phyloP scores from a whole-genome alignment of 257 asterid genomes.

The Solanum sejunctum region DNA sequence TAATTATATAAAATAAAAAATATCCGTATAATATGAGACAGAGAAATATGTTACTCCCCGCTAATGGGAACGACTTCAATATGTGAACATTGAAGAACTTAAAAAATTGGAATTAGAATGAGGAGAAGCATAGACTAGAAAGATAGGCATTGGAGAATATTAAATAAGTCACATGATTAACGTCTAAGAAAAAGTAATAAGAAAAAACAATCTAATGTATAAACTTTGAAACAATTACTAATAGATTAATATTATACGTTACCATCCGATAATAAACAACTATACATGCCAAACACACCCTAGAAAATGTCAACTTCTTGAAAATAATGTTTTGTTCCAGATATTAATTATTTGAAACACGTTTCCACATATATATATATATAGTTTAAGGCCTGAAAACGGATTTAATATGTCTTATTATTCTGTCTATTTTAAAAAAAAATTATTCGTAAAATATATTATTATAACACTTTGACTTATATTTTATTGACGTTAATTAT shows the following conservation, averaged over 20 bases:
- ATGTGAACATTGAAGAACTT: not conserved
- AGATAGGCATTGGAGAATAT: not conserved
- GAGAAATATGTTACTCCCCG: not conserved
- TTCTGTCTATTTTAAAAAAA: no score
- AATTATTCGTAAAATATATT: no score
- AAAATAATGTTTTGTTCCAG: not conserved
- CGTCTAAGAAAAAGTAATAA: not conserved
- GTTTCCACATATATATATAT: no score
- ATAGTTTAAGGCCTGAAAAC: fast-evolving
- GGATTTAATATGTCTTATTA: no score
- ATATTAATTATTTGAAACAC: not conserved
- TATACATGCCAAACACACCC: not conserved
- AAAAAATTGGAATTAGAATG: not conserved
- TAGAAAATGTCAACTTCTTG: not conserved
- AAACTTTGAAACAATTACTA: not conserved
- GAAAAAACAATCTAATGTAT: not conserved
- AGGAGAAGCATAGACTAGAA: not conserved
- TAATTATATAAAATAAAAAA: no score
- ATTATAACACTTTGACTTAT: no score
- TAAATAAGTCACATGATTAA: not conserved
- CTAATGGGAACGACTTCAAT: not conserved
- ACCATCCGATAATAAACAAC: not conserved
- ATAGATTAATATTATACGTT: not conserved
- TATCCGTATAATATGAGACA: no score
- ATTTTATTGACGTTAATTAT: no score